These are phyloP conservation scores for Hippophae rhamnoides DNA, from an alignment of 306 rosid species.

Conservation along the genomic window DNA sequence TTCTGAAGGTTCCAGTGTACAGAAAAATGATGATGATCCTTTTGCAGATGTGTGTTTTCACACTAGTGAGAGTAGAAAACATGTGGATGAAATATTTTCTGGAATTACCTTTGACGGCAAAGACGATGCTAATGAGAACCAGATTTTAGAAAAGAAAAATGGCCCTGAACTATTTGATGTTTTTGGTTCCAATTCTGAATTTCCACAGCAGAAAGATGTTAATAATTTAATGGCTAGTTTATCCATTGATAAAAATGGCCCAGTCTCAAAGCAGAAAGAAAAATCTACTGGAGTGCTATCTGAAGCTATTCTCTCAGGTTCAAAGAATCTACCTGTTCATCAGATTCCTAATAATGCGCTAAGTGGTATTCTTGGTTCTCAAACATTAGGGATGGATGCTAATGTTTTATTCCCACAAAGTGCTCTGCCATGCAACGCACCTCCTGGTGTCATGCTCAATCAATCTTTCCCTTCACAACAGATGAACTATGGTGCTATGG, in stretches of 20 bases:
- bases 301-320: conserved; percentile 45
- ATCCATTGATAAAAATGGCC: conserved; percentile 42
- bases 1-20: conserved; percentile 32
- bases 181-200: conserved; percentile 45
- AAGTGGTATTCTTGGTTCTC: conserved; percentile 49
- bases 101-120: conserved; percentile 67
- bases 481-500: conserved; percentile 63
- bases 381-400: conserved; percentile 37
- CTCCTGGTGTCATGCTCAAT: conserved; percentile 60
- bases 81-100: conserved; percentile 64
- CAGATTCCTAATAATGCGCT: conserved; percentile 32
- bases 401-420: conserved; percentile 56
- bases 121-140: conserved; percentile 29
- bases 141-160: conserved; percentile 25
- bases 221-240: conserved; percentile 58
- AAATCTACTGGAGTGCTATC: conserved; percentile 28
- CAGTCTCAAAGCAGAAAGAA: conserved; percentile 40
- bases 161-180: conserved; percentile 57
- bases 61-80: conserved; percentile 44
- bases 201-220: conserved; percentile 28
- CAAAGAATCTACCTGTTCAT: conserved; percentile 25
- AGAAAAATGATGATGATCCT: conserved; percentile 68
- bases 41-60: conserved; percentile 92
- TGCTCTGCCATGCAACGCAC: conserved; percentile 43
- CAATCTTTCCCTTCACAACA: conserved; percentile 69